phyloP scores from a whole-genome alignment of 306 rosid genomes.

The Acacia confusa region DNA sequence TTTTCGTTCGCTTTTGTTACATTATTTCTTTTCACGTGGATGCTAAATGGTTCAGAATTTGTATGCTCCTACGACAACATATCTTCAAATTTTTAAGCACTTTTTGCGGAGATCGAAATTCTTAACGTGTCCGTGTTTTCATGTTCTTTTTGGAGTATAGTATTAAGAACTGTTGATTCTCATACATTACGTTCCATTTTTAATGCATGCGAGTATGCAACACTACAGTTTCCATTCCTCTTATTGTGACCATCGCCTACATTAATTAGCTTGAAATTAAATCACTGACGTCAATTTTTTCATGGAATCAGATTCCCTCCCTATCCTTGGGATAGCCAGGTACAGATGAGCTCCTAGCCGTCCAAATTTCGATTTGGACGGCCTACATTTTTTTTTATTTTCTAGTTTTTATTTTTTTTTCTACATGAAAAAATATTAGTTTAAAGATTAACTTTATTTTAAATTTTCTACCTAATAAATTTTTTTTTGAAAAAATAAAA shows the following conservation, averaged over 20 bases:
- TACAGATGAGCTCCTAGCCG: too few relatives aligned
- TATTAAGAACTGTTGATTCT: background rate
- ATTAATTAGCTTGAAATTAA: background rate
- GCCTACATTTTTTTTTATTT: too few relatives aligned
- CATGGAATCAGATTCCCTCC: too few relatives aligned
- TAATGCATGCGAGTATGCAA: background rate
- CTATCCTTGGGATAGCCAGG: too few relatives aligned
- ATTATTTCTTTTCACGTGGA: slow-evolving; percentile 5
- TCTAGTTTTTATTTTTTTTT: too few relatives aligned
- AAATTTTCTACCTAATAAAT: too few relatives aligned
- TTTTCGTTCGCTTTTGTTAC: background rate
- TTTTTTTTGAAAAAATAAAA: too few relatives aligned
- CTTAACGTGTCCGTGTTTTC: slow-evolving; percentile 4
- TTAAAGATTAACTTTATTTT: too few relatives aligned
- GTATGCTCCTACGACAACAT: background rate
- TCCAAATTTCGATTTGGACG: too few relatives aligned
- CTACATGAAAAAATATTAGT: too few relatives aligned
- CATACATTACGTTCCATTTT: background rate
- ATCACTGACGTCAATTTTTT: background rate
- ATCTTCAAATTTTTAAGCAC: background rate
- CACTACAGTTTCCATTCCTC: background rate
- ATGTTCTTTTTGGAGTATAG: background rate
- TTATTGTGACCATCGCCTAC: background rate
- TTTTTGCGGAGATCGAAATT: slow-evolving; percentile 8
- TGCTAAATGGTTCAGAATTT: background rate